Evolutionary conservation across 1,284 basidiomycete species (phyloP), one percentile per base, ranked within the genome.

Genomic region (Exobasidium rhododendri): DNA sequence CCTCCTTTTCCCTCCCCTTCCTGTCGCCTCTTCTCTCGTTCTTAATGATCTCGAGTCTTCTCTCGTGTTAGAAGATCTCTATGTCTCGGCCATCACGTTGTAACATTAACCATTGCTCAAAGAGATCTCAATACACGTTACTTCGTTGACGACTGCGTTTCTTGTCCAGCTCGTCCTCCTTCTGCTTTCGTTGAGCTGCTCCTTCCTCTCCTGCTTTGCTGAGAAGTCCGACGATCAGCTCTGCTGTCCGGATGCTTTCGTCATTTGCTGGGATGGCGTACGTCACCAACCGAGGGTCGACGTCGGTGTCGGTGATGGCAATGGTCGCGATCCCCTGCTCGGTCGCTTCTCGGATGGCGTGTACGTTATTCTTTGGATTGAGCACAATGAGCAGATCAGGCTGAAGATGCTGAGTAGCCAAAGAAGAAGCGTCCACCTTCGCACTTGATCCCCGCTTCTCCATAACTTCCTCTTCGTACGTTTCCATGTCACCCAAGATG

Each of bases 211-310:
- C 96, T 0, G 96, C 96, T 68, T 96, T 86, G 69, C 91, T 92
- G 57, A 99, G 83, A 6, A 97, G 86, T 26, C 93, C 94, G 2
- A 89, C 86, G 66, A 99, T 86, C 35, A 99, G 83, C 77, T 97
- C 94, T 49, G 91, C 89, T 20, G 92, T 90, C 58, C 93, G 86
- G 7, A 89, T 85, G 77, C 88, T 91, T 82, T 97, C 94, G 82
- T 97, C 94, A 81, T 98, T 99, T 43, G 92, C 94, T 0, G 94
- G 94, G 74, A 99, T 97, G 35, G 96, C 89, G 81, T 97, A 98
- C 84, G 97, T 97, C 63, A 98, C 94, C 40, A 93, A 84, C 20
- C 96, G 87, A 4, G 96, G 96, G 81, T 99, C 96, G 44, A 89
- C 90, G 80, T 99, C 92, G 29, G 92, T 91, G 82, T 99, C 96